phyloP scores from a whole-genome alignment of 1,284 basidiomycete species.

The Hemileia vastatrix region DNA sequence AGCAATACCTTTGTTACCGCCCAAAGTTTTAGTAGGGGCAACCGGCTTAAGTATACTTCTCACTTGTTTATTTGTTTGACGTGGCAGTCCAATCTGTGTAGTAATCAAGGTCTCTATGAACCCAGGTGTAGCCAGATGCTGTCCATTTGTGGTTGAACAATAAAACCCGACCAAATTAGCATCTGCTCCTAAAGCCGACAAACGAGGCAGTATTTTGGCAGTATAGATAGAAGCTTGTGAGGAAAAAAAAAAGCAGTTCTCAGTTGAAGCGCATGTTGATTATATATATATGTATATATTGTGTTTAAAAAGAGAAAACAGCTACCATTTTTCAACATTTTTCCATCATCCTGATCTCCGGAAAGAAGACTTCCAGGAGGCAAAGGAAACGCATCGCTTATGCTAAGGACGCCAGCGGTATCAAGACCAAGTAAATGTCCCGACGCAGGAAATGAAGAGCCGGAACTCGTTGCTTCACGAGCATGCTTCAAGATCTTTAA shows the following conservation, averaged over 20 bases:
- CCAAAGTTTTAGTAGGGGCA: constrained; percentile 16
- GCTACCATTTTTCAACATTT: constrained; percentile 53
- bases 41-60: constrained; percentile 18
- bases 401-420: constrained; percentile 77
- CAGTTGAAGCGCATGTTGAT: constrained; percentile 7
- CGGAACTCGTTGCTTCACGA: constrained; percentile 53
- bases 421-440: constrained; percentile 84
- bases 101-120: constrained; percentile 85
- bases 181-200: constrained; percentile 85
- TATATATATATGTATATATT: constrained; percentile 15
- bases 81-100: constrained; percentile 63
- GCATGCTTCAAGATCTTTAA: constrained; percentile 78
- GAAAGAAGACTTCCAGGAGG: constrained; percentile 49
- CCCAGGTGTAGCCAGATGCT: constrained; percentile 60
- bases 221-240: constrained; percentile 55
- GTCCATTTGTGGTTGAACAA: constrained; percentile 58
- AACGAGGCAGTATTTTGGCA: constrained; percentile 68
- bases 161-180: constrained; percentile 96
- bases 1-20: constrained; percentile 22
- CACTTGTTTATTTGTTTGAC: constrained; percentile 24
- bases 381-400: constrained; percentile 84
- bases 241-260: not conserved
- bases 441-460: constrained; percentile 56
- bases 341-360: constrained; percentile 63
- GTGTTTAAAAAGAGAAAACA: constrained; percentile 7